Conservation (phyloP, 129 eudicot genomes). For the Tagetes erecta region DNA sequence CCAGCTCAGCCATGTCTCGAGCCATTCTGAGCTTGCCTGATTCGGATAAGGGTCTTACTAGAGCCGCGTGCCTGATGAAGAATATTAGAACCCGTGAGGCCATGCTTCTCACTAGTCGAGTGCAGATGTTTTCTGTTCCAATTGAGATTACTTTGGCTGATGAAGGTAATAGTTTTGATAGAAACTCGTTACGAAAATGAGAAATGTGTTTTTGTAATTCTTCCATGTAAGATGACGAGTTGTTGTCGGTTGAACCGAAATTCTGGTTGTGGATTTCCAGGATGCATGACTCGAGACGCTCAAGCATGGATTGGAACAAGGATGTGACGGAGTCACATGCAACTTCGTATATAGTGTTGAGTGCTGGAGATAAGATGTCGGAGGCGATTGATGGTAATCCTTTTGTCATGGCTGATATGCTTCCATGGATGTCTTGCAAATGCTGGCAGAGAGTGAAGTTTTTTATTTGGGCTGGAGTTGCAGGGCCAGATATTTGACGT, state of each 20-base stretch:
- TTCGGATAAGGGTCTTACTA: slow-evolving; percentile 86
- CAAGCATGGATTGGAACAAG: slow-evolving; percentile 86
- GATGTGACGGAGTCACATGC: slow-evolving; percentile 86
- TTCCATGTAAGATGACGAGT: slow-evolving; percentile 93
- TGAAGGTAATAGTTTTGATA: slow-evolving; percentile 71
- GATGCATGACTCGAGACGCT: slow-evolving; percentile 81
- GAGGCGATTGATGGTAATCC: slow-evolving; percentile 71
- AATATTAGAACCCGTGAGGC: slow-evolving; percentile 82
- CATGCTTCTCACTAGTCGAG: slow-evolving; percentile 77
- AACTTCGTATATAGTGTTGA: slow-evolving; percentile 69
- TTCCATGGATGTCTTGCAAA: slow-evolving; percentile 81
- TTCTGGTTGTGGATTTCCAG: slow-evolving; percentile 83
- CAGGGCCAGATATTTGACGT: slow-evolving; percentile 82
- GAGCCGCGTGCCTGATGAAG: slow-evolving; percentile 80
- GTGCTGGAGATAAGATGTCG: slow-evolving; percentile 74
- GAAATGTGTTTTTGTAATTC: slow-evolving; percentile 73
- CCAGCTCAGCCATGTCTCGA: slow-evolving; percentile 93
- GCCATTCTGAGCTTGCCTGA: slow-evolving; percentile 96
- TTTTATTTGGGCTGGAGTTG: slow-evolving; percentile 77
- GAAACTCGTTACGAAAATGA: slow-evolving; percentile 72
- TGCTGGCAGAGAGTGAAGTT: slow-evolving; percentile 86
- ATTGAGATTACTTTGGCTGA: slow-evolving; percentile 47
- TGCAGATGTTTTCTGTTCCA: slow-evolving; percentile 71
- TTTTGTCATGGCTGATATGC: slow-evolving; percentile 54
- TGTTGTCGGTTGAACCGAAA: slow-evolving; percentile 77